Conservation (phyloP, 1,284 basidiomycete species). For the Cryptococcus sp. region DNA sequence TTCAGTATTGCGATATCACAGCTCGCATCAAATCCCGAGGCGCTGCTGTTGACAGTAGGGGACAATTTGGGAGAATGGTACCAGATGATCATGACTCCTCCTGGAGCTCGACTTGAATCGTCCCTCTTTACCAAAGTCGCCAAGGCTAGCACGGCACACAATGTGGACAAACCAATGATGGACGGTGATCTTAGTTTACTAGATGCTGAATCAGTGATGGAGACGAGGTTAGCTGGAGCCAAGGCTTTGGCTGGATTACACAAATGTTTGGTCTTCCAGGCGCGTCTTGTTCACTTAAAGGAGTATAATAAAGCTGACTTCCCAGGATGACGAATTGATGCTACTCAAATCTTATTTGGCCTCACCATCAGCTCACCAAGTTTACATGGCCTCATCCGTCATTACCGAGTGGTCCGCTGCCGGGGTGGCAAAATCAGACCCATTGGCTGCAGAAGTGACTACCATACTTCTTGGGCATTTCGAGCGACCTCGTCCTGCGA, state of each 20-base stretch:
- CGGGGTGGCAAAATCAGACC: constrained; percentile 42
- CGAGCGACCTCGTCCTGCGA: constrained; percentile 66
- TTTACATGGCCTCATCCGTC: constrained; percentile 76
- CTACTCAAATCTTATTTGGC: constrained; percentile 73
- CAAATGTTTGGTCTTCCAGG: constrained; percentile 3
- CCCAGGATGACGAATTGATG: constrained; percentile 47
- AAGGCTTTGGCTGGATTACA: constrained; percentile 63
- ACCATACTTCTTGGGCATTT: constrained; percentile 65
- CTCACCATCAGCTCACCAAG: constrained; percentile 87
- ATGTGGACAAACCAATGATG: constrained; percentile 95
- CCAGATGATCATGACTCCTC: constrained; percentile 81
- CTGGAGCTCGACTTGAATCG: constrained; percentile 74
- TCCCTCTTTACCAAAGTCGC: constrained; percentile 65
- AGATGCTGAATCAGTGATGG: constrained; percentile 70
- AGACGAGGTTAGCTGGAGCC: constrained; percentile 76
- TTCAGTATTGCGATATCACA: constrained; percentile 71
- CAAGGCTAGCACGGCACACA: constrained; percentile 56
- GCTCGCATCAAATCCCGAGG: constrained; percentile 56
- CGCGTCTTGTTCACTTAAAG: background rate
- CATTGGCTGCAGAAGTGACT: constrained; percentile 64
- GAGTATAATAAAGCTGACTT: background rate
- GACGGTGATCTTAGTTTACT: constrained; percentile 85
- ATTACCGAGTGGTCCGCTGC: constrained; percentile 82
- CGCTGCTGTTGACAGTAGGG: constrained; percentile 21
- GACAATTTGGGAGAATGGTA: constrained; percentile 61